Evolutionary conservation across 78 protist genomes (phyloP), one percentile per base, ranked within the genome.

Genomic region (Emiliania huxleyi): DNA sequence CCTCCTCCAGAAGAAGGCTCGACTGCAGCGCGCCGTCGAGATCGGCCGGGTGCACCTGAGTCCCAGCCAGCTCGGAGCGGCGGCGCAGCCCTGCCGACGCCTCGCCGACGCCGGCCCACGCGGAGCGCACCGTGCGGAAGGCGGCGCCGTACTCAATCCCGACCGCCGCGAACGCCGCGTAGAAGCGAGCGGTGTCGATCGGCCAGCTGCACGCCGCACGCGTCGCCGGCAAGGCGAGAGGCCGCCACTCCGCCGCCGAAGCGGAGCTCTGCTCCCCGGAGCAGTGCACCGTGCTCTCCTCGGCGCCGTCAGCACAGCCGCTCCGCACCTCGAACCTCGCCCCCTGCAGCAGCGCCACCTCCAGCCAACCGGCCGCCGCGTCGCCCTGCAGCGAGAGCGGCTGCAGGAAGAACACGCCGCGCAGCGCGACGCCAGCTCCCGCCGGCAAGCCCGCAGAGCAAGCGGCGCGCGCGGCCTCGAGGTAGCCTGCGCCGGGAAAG

Each of bases 401-500:
- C 83, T 23, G 43, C 43, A 73, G 25, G 42, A 73, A 73, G 19
- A 37, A 73, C 33, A 73, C 21, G 18, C 3, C 23, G 11, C 19
- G 44, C 44, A 73, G 42, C 83, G 25, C 44, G 18, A 18, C 3
- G 12, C 40, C 3, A 52, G 62, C 62, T 15, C 29, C 62, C 62
- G 8, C 29, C 62, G 29, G 29, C 29, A 52, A 15, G 44, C 19
- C 83, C 3, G 83, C 75, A 19, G 75, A 19, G n/a, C 75, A 26
- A 3, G 8, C 2, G 8, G 42, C 48, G 46, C 37, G 26, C 25
- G 48, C 85, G 21, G 40, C 18, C 85, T 77, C 85, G 49, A 77
- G 85, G 23, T 77, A 77, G n/a, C n/a, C 85, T 45, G 85, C 85
- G 18, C 33, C 85, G 2, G 85, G 85, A 22, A 77, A 77, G 85